Base-by-base conservation (phyloP, 1,284 basidiomycete genomes). In the Ceratobasidium sp. region DNA sequence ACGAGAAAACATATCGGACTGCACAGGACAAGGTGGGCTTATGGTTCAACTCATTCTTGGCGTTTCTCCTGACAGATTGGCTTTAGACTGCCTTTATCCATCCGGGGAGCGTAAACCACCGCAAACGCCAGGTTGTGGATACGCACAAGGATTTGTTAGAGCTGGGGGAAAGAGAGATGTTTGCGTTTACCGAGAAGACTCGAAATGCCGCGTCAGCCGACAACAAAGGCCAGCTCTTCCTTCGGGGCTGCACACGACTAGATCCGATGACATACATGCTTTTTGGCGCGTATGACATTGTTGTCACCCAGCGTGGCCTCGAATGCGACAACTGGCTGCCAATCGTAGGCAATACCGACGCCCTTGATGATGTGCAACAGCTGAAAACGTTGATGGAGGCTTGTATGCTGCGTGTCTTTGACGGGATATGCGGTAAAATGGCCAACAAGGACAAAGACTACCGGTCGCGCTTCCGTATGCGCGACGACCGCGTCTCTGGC, bases 271-370 rank as follows among this genome's bases (percentile, higher is more conserved):
- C 92, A 0, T 97, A 95, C 79, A 87, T 97, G 82, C 85, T 98
- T 11, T 98, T 98, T 76, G 96, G 96, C 14, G 94, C 95, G 0
- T 89, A 92, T 79, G 86, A 90, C 71, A 85, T 95, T 51, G 81
- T 86, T 72, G 86, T 90, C 56, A 87, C 86, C 0, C 84, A 86
- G 53, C 84, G 86, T 18, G 92, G 92, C 1, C 80, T 95, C 36
- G 89, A 92, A 78, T 96, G 94, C 79, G 96, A 98, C 78, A 87
- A 87, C 56, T 98, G 96, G 96, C 83, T 98, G 25, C 94, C 94
- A 11, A 86, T 98, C 63, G 84, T 88, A 30, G 95, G 95, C 53
- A 86, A 91, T 76, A 79, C 90, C 73, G 87, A 91, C 76, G 87
- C 88, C 5, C 82, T 98, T 75, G 93, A 96, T 79, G 90, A 95